phyloP scores from a whole-genome alignment of 106 monocot genomes.

The Apostasia ramifera region DNA sequence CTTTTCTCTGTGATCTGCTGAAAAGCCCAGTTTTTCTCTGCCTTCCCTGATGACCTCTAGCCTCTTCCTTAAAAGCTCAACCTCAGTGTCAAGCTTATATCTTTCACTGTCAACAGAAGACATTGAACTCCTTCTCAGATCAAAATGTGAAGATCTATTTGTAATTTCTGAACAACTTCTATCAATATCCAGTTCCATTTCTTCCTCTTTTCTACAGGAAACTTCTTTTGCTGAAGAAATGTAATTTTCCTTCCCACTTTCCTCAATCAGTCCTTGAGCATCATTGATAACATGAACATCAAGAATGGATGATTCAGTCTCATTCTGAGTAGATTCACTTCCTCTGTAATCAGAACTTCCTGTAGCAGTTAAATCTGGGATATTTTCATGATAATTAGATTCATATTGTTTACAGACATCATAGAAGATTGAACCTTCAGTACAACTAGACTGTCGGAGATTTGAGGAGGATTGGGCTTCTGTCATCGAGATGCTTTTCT shows the following conservation, averaged over 20 bases:
- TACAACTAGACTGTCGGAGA: not conserved
- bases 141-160: slow-evolving; percentile 12
- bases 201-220: slow-evolving; percentile 7
- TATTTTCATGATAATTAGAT: not conserved
- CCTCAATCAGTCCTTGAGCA: slow-evolving; percentile 1
- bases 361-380: not conserved
- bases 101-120: slow-evolving; percentile 44
- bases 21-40: slow-evolving; percentile 52
- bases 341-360: slow-evolving; percentile 10
- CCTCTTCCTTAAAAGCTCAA: slow-evolving; percentile 64
- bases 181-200: slow-evolving; percentile 14
- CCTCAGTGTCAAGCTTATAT: slow-evolving; percentile 56
- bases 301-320: slow-evolving; percentile 23
- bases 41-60: slow-evolving; percentile 51
- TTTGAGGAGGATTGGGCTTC: not conserved
- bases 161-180: slow-evolving; percentile 35
- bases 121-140: slow-evolving; percentile 38
- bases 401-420: not conserved
- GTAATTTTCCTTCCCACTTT: slow-evolving; percentile 8
- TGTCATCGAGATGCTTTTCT: slow-evolving; percentile 4
- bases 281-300: slow-evolving; percentile 74
- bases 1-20: slow-evolving; percentile 33
- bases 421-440: not conserved
- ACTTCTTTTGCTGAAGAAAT: slow-evolving; percentile 1
- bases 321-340: slow-evolving; percentile 18